A percentile compares a stretch with the other conserved stretches of the same genome.
Conservation (phyloP, 2,329 filamentous ascomycete genomes). For the Camillea tinctor region DNA sequence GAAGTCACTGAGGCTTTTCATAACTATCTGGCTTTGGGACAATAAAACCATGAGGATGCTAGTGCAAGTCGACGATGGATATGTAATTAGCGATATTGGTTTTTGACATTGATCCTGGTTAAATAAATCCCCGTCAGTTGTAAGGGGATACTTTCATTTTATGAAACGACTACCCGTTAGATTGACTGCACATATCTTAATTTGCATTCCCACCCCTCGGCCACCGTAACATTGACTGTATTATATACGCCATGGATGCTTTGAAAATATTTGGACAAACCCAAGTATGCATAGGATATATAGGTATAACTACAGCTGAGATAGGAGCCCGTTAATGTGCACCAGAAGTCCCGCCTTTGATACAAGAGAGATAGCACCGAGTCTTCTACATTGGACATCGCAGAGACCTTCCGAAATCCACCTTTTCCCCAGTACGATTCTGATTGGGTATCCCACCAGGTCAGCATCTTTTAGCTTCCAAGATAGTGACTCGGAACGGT, state of each 20-base stretch:
- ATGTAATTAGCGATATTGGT: too few species aligned
- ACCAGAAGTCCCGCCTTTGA: slow-evolving; percentile 46
- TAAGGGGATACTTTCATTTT: too few species aligned
- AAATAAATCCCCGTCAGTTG: too few species aligned
- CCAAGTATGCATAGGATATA: not conserved
- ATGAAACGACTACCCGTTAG: too few species aligned
- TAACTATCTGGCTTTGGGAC: not conserved
- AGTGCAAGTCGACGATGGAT: too few species aligned
- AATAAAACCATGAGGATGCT: too few species aligned
- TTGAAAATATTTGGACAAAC: too few species aligned
- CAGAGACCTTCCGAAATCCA: slow-evolving; percentile 61
- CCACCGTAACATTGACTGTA: too few species aligned
- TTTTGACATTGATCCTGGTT: too few species aligned
- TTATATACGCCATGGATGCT: too few species aligned
- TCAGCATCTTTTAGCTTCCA: slow-evolving; percentile 94
- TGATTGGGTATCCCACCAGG: slow-evolving; percentile 80
- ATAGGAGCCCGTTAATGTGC: slow-evolving; percentile 48
- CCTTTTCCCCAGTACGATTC: slow-evolving; percentile 72
- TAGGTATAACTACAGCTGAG: slow-evolving; percentile 43
- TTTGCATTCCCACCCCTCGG: too few species aligned
- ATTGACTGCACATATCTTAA: too few species aligned
- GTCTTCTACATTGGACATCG: slow-evolving; percentile 75
- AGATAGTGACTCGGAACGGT: slow-evolving; percentile 64
- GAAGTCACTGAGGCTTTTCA: not conserved
- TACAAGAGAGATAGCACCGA: slow-evolving; percentile 62